These are phyloP conservation scores for Aureobasidium melanogenum DNA, from an alignment of 2,329 filamentous ascomycete species.

Conservation along the genomic window DNA sequence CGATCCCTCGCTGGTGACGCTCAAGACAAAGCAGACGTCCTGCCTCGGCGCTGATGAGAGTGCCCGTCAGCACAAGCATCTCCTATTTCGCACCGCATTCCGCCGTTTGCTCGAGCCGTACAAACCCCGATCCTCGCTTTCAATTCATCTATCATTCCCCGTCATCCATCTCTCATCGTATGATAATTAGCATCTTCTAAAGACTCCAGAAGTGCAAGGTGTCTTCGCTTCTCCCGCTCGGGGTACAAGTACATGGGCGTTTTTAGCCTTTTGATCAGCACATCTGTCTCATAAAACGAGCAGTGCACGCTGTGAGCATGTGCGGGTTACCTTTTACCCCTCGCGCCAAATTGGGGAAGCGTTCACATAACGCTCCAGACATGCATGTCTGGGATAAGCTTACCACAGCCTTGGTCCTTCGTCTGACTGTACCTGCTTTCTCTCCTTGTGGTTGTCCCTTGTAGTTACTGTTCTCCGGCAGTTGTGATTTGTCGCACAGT, in stretches of 20 bases:
- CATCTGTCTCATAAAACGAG: neutral
- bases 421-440: slow-evolving; percentile 2
- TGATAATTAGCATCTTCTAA: neutral
- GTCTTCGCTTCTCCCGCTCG: neutral
- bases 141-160: neutral
- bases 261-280: slow-evolving; percentile 2
- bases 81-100: slow-evolving; percentile 2
- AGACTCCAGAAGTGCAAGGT: too few relatives aligned
- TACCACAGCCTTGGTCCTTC: neutral
- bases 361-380: neutral
- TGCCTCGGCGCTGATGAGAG: neutral
- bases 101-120: neutral
- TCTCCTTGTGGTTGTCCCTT: neutral
- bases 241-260: neutral
- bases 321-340: slow-evolving; percentile 7
- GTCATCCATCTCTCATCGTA: neutral
- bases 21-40: neutral
- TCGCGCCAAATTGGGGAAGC: neutral
- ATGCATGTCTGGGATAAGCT: slow-evolving; percentile 4
- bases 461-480: neutral
- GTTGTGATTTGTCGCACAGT: neutral
- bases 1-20: slow-evolving; percentile 6
- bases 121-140: neutral
- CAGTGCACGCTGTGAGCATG: slow-evolving; percentile 1
- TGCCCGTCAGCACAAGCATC: neutral